Evolutionary conservation across 1,284 basidiomycete genomes (phyloP), one percentile per base, ranked within the genome.

Genomic region (Cutaneotrichosporon sp.): DNA sequence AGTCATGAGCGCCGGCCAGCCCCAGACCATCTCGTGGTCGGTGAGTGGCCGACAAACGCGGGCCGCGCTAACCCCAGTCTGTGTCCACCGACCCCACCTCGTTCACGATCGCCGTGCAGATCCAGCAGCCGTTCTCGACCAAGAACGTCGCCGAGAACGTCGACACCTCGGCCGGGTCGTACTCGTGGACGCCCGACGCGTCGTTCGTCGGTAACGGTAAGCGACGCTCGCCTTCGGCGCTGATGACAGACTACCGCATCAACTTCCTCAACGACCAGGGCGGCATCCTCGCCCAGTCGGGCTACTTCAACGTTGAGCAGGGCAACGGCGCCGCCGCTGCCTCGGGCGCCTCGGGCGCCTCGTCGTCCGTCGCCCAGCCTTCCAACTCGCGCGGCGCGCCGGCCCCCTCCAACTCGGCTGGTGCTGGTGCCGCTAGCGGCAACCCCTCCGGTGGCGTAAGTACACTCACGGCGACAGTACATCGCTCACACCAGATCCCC

Each of bases 111-210:
- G 54, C 61, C 43, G 51, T 70, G 54, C 60, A 65, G 46, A 52
- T 46, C 51, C 66, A 67, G 29, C 29, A 46, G 41, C 35, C 57
- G 25, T 52, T 62, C 59, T 41, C 55, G 20, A 53, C 61, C 35
- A 88, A 51, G 39, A 50, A 55, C 45, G 56, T 71, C 42, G 61
- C 61, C 32, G 38, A 33, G 32, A 50, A 57, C 44, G 63, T 71
- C 54, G 11, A 61, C 37, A 66, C 66, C 31, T 64, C 66, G 19
- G 54, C 53, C 27, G 51, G 54, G 25, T 57, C 58, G 14, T 70
- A 67, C 65, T 62, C 61, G 46, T 73, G 64, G 60, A 67, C 67
- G 2, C 67, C 68, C 10, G 52, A 54, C 22, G 51, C 55, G 27
- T 29, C 62, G 4, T 32, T 53, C 12, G 56, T 48, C 16, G 70